These are phyloP conservation scores for Lasiosphaeriaceae sp. DNA, from an alignment of 495 filamentous ascomycete genomes.

Conservation along the genomic window DNA sequence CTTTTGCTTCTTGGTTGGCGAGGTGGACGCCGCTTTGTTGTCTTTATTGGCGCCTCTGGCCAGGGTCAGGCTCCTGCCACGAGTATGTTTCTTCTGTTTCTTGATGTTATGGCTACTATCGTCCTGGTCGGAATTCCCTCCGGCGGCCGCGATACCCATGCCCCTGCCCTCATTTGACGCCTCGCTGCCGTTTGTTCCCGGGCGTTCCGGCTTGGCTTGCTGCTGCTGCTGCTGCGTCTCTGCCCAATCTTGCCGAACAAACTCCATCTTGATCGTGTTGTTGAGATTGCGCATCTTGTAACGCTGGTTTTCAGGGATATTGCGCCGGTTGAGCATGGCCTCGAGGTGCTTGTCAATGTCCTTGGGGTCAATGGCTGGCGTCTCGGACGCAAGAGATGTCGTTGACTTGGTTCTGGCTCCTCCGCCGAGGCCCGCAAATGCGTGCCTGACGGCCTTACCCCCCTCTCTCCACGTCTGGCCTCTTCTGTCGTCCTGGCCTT, in stretches of 20 bases:
- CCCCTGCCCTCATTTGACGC: constrained; percentile 18
- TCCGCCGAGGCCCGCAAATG: constrained; percentile 10
- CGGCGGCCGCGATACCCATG: neutral
- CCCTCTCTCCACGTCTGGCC: constrained; percentile 25
- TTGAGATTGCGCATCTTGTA: constrained; percentile 90
- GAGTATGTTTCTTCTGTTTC: constrained; percentile 58
- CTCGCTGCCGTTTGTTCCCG: constrained; percentile 31
- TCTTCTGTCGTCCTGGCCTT: constrained; percentile 11
- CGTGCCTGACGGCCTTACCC: constrained; percentile 3
- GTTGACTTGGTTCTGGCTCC: constrained; percentile 26
- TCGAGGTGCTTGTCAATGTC: constrained; percentile 56
- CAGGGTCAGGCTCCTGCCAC: constrained; percentile 75
- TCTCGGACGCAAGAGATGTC: constrained; percentile 23
- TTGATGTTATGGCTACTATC: constrained; percentile 30
- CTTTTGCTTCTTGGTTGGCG: constrained; percentile 51
- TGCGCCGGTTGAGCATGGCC: constrained; percentile 72
- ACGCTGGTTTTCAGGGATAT: constrained; percentile 89
- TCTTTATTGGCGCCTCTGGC: constrained; percentile 47
- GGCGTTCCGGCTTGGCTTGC: constrained; percentile 29
- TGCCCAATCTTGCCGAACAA: constrained; percentile 81
- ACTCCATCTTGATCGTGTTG: constrained; percentile 87
- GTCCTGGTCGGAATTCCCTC: constrained; percentile 20
- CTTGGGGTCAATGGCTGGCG: constrained; percentile 39
- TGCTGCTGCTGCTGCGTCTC: constrained; percentile 42
- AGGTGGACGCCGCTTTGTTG: constrained; percentile 34